Conservation (phyloP, 2,329 filamentous ascomycete species). For the Trichoderma hamatum region DNA sequence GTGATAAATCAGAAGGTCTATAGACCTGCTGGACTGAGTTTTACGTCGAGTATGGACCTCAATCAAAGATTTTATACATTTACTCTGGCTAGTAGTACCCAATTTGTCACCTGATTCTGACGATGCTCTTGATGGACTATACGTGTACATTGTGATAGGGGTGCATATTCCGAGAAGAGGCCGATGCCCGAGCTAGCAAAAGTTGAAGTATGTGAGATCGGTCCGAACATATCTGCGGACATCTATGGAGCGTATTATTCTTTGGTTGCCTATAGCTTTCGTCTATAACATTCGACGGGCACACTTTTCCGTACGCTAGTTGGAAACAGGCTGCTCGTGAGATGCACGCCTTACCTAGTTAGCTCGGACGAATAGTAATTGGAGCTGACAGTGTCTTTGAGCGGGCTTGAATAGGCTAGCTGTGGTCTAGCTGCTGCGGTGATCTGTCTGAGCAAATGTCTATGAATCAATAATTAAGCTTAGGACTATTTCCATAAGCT, state of each 20-base stretch:
- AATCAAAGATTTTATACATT: background rate
- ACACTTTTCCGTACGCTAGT: background rate
- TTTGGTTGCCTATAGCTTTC: background rate
- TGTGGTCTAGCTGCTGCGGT: background rate
- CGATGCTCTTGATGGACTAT: background rate
- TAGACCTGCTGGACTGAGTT: background rate
- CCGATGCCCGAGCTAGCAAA: background rate
- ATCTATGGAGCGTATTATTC: background rate
- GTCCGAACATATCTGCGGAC: background rate
- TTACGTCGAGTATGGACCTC: too few relatives aligned
- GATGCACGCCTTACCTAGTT: background rate
- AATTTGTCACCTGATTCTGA: background rate
- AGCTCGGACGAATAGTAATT: background rate
- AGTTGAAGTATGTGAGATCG: background rate
- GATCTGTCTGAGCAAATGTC: background rate
- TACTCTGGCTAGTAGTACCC: background rate
- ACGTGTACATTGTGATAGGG: background rate
- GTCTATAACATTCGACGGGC: background rate
- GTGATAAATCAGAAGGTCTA: background rate
- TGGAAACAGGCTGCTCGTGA: constrained; percentile 1
- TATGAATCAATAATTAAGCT: constrained; percentile 12
- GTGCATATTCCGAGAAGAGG: background rate
- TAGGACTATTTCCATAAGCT: constrained; percentile 13
- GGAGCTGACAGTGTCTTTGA: background rate
- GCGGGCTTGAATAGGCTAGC: background rate